Evolutionary conservation across 2,329 filamentous ascomycete genomes (phyloP).

Genomic region (Onygenales sp.): DNA sequence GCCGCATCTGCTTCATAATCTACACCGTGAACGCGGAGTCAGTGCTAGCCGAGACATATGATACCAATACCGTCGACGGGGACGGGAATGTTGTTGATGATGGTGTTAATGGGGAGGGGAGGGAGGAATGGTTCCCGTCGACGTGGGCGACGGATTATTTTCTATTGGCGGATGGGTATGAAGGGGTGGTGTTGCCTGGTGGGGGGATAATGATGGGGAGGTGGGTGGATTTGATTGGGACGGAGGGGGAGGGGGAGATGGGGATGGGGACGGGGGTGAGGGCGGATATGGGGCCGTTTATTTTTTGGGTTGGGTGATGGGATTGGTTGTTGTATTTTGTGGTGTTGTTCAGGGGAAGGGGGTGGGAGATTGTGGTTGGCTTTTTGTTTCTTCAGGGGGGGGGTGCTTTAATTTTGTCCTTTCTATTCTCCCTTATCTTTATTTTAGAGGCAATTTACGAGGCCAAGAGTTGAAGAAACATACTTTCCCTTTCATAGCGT

Average conservation of each 20-base stretch:
- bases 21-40: conserved; percentile 17
- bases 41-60: conserved; percentile 6
- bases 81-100: conserved; percentile 7
- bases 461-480: too few relatives aligned
- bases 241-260: conserved; percentile 11
- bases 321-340: background rate
- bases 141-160: conserved; percentile 15
- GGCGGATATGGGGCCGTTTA: background rate
- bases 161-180: conserved; percentile 35
- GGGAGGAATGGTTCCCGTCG: conserved; percentile 11
- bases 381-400: too few relatives aligned
- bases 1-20: conserved; percentile 27
- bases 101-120: conserved; percentile 1
- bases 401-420: too few relatives aligned
- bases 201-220: conserved; percentile 39
- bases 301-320: background rate
- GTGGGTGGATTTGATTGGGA: conserved; percentile 29
- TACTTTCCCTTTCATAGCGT: too few relatives aligned
- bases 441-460: too few relatives aligned
- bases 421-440: too few relatives aligned
- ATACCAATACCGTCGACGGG: background rate
- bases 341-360: too few relatives aligned
- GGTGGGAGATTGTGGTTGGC: too few relatives aligned
- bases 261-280: too few relatives aligned
- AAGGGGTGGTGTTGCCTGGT: conserved; percentile 39